These are phyloP conservation scores for Penicillium brasilianum DNA, from an alignment of 2,329 filamentous ascomycete species.

Conservation along the genomic window DNA sequence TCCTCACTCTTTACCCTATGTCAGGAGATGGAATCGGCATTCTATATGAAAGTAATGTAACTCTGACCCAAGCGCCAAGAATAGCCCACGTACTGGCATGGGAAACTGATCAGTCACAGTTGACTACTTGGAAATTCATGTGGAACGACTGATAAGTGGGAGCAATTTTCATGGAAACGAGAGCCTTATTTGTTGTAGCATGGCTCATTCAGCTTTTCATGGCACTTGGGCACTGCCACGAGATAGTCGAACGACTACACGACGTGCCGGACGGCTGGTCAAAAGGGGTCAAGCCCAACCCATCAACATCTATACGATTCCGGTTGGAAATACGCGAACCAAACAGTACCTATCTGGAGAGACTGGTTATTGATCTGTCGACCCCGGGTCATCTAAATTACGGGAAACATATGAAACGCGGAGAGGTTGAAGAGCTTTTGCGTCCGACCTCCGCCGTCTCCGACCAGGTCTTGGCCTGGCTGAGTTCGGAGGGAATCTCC, in stretches of 20 bases:
- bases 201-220: conserved; percentile 9
- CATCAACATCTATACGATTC: conserved; percentile 52
- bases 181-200: conserved; percentile 12
- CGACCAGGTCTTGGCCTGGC: conserved; percentile 60
- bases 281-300: conserved; percentile 32
- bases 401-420: conserved; percentile 66
- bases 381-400: conserved; percentile 64
- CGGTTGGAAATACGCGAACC: conserved; percentile 58
- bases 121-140: neutral
- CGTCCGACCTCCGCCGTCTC: conserved; percentile 57
- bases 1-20: neutral
- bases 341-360: conserved; percentile 59
- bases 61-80: neutral
- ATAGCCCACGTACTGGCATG: neutral
- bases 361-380: conserved; percentile 65
- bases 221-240: conserved; percentile 18
- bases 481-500: conserved; percentile 56
- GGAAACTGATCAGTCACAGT: neutral
- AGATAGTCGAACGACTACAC: conserved; percentile 38
- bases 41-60: neutral
- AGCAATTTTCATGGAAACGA: conserved; percentile 6
- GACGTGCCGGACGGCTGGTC: conserved; percentile 43
- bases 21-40: neutral
- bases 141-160: neutral
- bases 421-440: conserved; percentile 61